phyloP scores from a whole-genome alignment of 2,329 filamentous ascomycete species.

The Ophiostoma populinum region DNA sequence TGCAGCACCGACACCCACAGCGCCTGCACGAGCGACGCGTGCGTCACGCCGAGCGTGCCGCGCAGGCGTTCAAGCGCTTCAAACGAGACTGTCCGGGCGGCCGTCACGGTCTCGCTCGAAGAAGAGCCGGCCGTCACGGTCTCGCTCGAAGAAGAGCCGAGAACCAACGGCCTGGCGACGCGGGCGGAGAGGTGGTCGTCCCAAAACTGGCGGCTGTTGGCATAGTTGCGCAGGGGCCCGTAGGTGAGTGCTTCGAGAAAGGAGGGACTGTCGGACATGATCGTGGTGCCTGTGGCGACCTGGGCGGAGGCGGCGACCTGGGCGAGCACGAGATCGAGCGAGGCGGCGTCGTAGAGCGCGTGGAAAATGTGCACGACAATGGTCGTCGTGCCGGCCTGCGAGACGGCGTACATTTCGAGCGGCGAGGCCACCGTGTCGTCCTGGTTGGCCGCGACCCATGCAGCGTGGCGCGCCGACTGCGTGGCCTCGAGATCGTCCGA shows the following conservation, averaged over 20 bases:
- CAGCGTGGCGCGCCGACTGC: conserved; percentile 20
- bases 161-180: conserved; percentile 11
- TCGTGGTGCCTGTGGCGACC: conserved; percentile 7
- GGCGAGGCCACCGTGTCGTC: conserved; percentile 29
- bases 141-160: conserved; percentile 7
- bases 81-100: conserved; percentile 19
- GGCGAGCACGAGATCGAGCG: conserved; percentile 50
- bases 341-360: conserved; percentile 71
- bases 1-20: conserved; percentile 51
- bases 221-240: conserved; percentile 43
- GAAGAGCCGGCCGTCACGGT: conserved; percentile 5
- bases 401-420: conserved; percentile 30
- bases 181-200: conserved; percentile 29
- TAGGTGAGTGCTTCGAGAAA: conserved; percentile 53
- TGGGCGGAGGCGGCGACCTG: conserved; percentile 38
- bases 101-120: conserved; percentile 4
- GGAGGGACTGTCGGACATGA: conserved; percentile 21
- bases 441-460: conserved; percentile 38
- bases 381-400: conserved; percentile 12
- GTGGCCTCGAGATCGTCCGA: conserved; percentile 17
- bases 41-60: conserved; percentile 48
- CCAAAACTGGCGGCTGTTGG: conserved; percentile 46
- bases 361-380: conserved; percentile 64
- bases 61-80: conserved; percentile 33
- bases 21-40: conserved; percentile 64